These are phyloP conservation scores for Ogataea corticis DNA, from an alignment of 805 yeast species.

Conservation along the genomic window DNA sequence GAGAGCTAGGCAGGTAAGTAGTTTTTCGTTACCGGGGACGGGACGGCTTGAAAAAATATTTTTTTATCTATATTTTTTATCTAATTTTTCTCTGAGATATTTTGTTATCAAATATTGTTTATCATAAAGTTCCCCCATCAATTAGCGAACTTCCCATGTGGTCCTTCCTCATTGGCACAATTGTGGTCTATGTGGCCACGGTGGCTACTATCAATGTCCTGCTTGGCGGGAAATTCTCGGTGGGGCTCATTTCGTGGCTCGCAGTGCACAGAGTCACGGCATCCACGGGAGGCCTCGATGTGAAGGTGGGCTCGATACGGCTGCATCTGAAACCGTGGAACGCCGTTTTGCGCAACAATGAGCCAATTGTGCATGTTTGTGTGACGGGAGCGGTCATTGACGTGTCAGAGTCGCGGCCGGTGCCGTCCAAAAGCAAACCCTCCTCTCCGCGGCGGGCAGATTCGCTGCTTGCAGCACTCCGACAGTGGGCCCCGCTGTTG, in stretches of 20 bases:
- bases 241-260: slow-evolving; percentile 29
- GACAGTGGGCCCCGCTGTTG: neutral
- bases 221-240: slow-evolving; percentile 20
- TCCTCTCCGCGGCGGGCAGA: too few relatives aligned
- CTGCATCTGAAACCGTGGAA: slow-evolving; percentile 22
- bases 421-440: too few relatives aligned
- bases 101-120: too few relatives aligned
- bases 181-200: slow-evolving; percentile 9
- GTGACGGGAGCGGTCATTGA: neutral
- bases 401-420: too few relatives aligned
- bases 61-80: too few relatives aligned
- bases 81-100: too few relatives aligned
- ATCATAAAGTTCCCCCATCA: too few relatives aligned
- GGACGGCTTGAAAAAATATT: too few relatives aligned
- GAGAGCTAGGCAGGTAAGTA: too few relatives aligned
- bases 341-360: slow-evolving; percentile 3
- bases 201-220: slow-evolving; percentile 15
- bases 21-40: too few relatives aligned
- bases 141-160: neutral
- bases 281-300: slow-evolving; percentile 4
- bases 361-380: neutral
- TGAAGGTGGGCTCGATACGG: slow-evolving; percentile 18
- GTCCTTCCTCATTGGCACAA: slow-evolving; percentile 3
- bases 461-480: too few relatives aligned
- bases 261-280: slow-evolving; percentile 19